Percentiles rank a stretch among this genome's conserved stretches.
phyloP scores from a whole-genome alignment of 2,329 filamentous ascomycete species.

The Calonectria pauciramosa region DNA sequence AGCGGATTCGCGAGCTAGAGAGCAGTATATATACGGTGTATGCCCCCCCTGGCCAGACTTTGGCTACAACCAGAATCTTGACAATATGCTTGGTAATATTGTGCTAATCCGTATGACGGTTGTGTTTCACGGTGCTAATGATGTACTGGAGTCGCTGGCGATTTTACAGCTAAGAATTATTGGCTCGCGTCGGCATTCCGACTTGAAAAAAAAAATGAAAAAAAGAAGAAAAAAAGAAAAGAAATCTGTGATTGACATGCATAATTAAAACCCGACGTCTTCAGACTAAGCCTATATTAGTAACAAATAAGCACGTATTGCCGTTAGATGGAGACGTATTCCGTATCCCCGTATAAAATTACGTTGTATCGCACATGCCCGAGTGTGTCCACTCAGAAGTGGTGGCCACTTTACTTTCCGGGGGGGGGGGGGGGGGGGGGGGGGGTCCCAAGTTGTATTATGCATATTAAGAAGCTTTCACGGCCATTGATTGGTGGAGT shows the following conservation, averaged over 20 bases:
- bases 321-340: neutral
- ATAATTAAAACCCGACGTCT: neutral
- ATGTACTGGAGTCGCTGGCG: neutral
- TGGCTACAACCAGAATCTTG: neutral
- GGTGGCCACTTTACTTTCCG: neutral
- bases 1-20: neutral
- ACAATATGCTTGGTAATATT: neutral
- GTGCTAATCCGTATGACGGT: neutral
- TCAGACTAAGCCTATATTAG: neutral
- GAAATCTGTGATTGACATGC: neutral
- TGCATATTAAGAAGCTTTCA: neutral
- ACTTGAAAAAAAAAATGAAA: neutral
- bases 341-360: neutral
- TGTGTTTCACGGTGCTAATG: neutral
- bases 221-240: neutral
- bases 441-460: neutral
- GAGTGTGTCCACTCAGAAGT: neutral
- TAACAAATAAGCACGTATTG: neutral
- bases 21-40: neutral
- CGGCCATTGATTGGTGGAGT: neutral
- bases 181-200: neutral
- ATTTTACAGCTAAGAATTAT: neutral
- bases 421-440: neutral
- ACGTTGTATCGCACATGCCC: neutral
- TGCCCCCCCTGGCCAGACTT: neutral